Conservation (phyloP, 768 basidiomycete species). For the Kwoniella europaea region DNA sequence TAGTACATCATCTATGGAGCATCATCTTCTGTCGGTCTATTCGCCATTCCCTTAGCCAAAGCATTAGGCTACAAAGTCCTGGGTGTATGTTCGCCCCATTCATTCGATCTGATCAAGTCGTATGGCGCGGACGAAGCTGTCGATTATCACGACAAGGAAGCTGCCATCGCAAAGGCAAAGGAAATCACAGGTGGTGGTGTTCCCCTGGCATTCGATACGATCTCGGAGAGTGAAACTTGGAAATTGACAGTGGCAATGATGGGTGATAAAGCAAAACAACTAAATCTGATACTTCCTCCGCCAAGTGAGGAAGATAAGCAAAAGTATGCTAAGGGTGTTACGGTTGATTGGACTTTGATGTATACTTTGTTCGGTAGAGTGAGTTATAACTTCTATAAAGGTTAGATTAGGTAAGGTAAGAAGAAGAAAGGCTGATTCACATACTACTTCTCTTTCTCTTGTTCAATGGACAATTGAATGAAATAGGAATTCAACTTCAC, state of each 20-base stretch:
- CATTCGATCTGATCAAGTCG: conserved; percentile 57
- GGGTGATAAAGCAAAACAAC: conserved; percentile 28
- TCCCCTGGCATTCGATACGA: conserved; percentile 38
- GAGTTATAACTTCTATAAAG: neutral
- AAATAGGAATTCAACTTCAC: conserved; percentile 38
- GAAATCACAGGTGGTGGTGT: conserved; percentile 39
- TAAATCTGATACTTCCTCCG: conserved; percentile 34
- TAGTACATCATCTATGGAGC: conserved; percentile 52
- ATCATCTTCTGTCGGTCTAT: conserved; percentile 58
- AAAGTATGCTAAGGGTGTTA: conserved; percentile 29
- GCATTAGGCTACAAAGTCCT: conserved; percentile 56
- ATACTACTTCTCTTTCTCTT: neutral
- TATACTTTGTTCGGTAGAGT: conserved; percentile 45
- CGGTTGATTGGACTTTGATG: conserved; percentile 34
- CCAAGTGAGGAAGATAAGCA: conserved; percentile 22
- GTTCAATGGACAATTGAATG: neutral
- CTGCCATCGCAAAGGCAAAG: conserved; percentile 30
- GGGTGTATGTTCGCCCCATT: conserved; percentile 56
- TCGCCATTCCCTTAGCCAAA: conserved; percentile 49
- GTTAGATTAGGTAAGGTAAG: too few species aligned
- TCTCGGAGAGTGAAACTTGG: conserved; percentile 37
- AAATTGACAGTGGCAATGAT: conserved; percentile 33
- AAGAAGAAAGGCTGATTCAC: neutral
- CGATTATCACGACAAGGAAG: conserved; percentile 56
- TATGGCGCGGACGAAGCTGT: conserved; percentile 60